These are phyloP conservation scores for Polygonum maritimum DNA, from an alignment of 148 eudicot species.

Conservation along the genomic window DNA sequence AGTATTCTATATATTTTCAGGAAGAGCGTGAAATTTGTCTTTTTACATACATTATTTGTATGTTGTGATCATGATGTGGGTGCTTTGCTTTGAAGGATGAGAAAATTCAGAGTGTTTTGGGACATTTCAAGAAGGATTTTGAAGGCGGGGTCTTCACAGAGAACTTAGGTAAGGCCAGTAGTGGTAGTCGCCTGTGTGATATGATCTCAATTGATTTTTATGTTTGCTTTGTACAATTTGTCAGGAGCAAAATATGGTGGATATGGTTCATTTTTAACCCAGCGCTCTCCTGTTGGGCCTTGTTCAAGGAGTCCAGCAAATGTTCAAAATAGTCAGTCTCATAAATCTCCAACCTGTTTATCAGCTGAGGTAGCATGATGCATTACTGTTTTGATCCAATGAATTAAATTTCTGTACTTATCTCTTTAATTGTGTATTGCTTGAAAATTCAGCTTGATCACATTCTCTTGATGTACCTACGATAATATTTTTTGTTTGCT, in stretches of 20 bases:
- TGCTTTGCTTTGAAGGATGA: constrained; percentile 53
- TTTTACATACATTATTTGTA: not conserved
- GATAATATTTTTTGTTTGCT: not conserved
- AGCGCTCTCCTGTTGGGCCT: constrained; percentile 59
- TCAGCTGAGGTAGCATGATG: constrained; percentile 50
- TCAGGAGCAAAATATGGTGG: constrained; percentile 91
- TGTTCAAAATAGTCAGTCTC: constrained; percentile 31
- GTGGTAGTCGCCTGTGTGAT: constrained; percentile 6
- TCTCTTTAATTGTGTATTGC: not conserved
- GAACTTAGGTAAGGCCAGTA: constrained; percentile 71
- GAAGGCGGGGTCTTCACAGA: constrained; percentile 96
- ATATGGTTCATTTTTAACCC: constrained; percentile 93
- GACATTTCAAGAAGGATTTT: constrained; percentile 92
- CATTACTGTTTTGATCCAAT: not conserved
- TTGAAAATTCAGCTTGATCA: not conserved
- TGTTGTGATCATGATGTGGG: not conserved
- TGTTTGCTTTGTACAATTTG: constrained; percentile 18
- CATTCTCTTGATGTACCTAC: not conserved
- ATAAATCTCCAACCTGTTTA: constrained; percentile 42
- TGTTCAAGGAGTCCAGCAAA: constrained; percentile 55
- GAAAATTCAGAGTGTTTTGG: constrained; percentile 85
- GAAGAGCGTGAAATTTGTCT: not conserved
- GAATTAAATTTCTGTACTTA: not conserved
- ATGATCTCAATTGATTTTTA: constrained; percentile 2
- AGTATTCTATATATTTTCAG: not conserved